phyloP scores from a whole-genome alignment of 768 basidiomycete species.

The Lactarius pseudohatsudake region DNA sequence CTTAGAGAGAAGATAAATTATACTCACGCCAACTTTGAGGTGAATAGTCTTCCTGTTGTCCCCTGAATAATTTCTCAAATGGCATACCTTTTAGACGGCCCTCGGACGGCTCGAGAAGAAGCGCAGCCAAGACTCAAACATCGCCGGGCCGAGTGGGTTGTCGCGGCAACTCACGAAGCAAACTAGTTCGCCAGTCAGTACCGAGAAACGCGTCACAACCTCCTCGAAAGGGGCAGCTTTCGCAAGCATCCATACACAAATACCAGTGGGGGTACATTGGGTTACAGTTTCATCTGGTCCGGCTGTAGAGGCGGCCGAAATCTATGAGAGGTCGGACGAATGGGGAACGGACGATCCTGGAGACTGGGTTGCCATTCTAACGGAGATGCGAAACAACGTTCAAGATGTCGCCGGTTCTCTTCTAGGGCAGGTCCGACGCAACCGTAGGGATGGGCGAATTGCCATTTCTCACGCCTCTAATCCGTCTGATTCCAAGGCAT shows the following conservation, averaged over 20 bases:
- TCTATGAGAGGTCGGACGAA: slow-evolving; percentile 10
- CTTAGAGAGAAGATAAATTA: slow-evolving; percentile 13
- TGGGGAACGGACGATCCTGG: slow-evolving; percentile 16
- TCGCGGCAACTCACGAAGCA: slow-evolving; percentile 6
- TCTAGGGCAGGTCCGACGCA: slow-evolving; percentile 2
- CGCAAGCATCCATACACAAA: neutral
- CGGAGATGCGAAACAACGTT: slow-evolving; percentile 20
- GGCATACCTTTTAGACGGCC: neutral
- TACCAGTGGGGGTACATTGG: neutral
- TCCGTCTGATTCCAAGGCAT: slow-evolving; percentile 12
- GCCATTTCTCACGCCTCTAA: neutral
- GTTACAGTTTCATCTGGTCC: neutral
- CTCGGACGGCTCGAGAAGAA: neutral
- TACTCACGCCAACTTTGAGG: slow-evolving; percentile 15
- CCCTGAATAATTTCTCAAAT: neutral
- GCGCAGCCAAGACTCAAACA: neutral
- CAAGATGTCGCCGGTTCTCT: slow-evolving; percentile 16
- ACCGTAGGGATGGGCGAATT: neutral
- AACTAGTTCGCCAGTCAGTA: neutral
- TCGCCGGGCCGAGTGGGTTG: neutral
- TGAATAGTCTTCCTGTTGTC: neutral
- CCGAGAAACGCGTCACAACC: slow-evolving; percentile 1
- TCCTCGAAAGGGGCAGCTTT: neutral
- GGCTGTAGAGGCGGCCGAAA: slow-evolving; percentile 1
- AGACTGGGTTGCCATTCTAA: slow-evolving; percentile 17